A percentile compares a stretch with the other conserved stretches of the same genome.
phyloP scores from a whole-genome alignment of 306 rosid genomes.

The Pterocarpus santalinus region DNA sequence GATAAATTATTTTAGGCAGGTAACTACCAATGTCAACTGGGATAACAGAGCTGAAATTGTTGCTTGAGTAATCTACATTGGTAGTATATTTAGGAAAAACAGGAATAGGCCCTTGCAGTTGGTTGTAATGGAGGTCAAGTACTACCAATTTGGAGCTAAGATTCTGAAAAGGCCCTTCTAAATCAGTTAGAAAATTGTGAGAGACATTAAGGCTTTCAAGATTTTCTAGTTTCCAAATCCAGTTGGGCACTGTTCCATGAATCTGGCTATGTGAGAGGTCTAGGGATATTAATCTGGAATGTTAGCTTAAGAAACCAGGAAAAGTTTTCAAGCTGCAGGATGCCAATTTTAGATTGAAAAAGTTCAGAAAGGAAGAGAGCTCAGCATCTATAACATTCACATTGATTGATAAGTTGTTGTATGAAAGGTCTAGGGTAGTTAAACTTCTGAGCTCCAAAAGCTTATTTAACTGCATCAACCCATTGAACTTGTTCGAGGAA shows the following conservation, averaged over 20 bases:
- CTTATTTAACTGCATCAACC: slow-evolving; percentile 15
- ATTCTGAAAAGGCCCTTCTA: slow-evolving; percentile 31
- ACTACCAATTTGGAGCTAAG: accelerated
- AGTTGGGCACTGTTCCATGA: slow-evolving; percentile 53
- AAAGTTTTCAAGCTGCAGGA: slow-evolving; percentile 51
- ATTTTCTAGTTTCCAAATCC: slow-evolving; percentile 54
- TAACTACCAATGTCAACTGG: slow-evolving; percentile 23
- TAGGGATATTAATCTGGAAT: not conserved
- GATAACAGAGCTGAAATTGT: slow-evolving; percentile 41
- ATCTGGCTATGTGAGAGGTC: slow-evolving; percentile 61
- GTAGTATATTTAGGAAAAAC: accelerated
- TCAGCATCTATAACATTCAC: not conserved
- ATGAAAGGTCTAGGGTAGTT: slow-evolving; percentile 64
- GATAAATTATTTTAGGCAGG: not conserved
- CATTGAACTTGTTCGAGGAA: slow-evolving; percentile 66
- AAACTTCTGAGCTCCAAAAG: slow-evolving; percentile 50
- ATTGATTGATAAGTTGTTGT: slow-evolving; percentile 50
- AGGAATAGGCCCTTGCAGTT: slow-evolving; percentile 44
- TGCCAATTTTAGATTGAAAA: slow-evolving; percentile 57
- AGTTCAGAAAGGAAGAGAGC: slow-evolving; percentile 16
- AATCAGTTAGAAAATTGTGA: slow-evolving; percentile 38
- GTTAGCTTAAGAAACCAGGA: slow-evolving; percentile 51
- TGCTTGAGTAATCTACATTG: slow-evolving; percentile 51
- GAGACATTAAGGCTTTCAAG: slow-evolving; percentile 43
- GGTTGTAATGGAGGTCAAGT: slow-evolving; percentile 56